Base-by-base conservation (phyloP, 495 filamentous ascomycete species). In the Lasiosphaeria ovina region DNA sequence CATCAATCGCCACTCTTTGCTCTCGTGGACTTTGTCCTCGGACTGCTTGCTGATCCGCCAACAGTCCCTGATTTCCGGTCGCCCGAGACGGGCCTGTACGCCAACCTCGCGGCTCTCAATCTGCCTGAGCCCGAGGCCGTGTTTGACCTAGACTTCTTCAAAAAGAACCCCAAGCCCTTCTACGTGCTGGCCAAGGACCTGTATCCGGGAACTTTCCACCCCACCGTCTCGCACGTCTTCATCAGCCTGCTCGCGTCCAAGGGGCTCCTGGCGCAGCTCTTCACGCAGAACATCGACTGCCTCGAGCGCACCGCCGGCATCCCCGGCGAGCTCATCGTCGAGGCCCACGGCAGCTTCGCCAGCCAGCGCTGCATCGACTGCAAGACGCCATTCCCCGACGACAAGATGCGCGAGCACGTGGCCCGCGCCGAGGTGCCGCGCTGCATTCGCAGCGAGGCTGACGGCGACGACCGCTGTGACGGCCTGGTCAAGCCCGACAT, bases 211-310 rank as follows among this genome's bases (percentile, higher is more conserved):
- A 85, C 87, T 65, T 96, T 89, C 78, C 81, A 85, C 57, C 95
- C 95, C 3, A 98, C 92, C 3, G 76, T 96, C 57, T 84, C 90
- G 3, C 92, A 97, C 72, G 84, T 82, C n/a, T 96, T 97, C 72
- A 85, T 97, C 66, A 81, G 81, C 32, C 62, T 76, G 35, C 83
- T 97, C 12, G 81, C 90, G 36, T 77, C 89, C 50, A 94, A 93
- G 75, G 84, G 85, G 5, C 76, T 92, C 35, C 77, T 98, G 12
- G 75, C 89, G 64, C 93, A 91, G 76, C 81, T 92, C 45, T 98
- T 97, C 75, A 96, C 95, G 5, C 94, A 98, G 72, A 98, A 98
- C 71, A 97, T 98, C 66, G 94, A 98, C 76, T 92, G 89, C 66
- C 81, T 98, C 31, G 94, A 98, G 74, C 85, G 93, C 36, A 81